A percentile compares a stretch with the other conserved stretches of the same genome.
Conservation (phyloP, 2,329 filamentous ascomycete species). For the Nemania sp. region DNA sequence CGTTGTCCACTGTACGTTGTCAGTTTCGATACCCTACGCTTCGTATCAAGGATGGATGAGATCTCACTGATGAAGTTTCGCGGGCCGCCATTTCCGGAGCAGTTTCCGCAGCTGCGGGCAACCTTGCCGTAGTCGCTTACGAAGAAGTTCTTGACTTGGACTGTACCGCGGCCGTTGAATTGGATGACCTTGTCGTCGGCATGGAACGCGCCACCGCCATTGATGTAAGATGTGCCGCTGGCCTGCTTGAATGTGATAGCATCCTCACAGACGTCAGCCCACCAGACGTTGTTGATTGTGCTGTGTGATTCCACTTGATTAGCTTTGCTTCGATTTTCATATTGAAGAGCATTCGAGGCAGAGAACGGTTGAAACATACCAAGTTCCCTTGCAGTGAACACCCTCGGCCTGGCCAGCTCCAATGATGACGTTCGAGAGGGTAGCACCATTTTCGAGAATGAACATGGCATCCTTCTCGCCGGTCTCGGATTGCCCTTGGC, state of each 20-base stretch:
- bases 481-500: conserved; percentile 32
- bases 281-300: conserved; percentile 37
- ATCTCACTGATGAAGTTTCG: conserved; percentile 45
- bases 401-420: conserved; percentile 51
- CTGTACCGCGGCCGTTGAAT: conserved; percentile 47
- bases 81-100: conserved; percentile 45
- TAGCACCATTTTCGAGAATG: conserved; percentile 45
- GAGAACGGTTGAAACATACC: conserved; percentile 3
- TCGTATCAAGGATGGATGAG: too few relatives aligned
- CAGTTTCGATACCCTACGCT: neutral
- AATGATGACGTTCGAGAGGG: conserved; percentile 53
- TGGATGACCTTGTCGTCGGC: conserved; percentile 49
- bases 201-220: conserved; percentile 49
- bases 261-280: conserved; percentile 47
- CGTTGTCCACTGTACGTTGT: conserved; percentile 43
- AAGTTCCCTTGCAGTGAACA: conserved; percentile 49
- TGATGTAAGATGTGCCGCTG: conserved; percentile 48
- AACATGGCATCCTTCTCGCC: conserved; percentile 34
- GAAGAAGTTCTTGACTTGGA: conserved; percentile 47
- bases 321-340: neutral
- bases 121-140: conserved; percentile 53
- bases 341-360: neutral
- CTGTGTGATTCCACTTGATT: neutral
- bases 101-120: conserved; percentile 56
- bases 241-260: conserved; percentile 45